phyloP scores from a whole-genome alignment of 192 early-diverging fungal genomes.

The Jimgerdemannia flammicorona region DNA sequence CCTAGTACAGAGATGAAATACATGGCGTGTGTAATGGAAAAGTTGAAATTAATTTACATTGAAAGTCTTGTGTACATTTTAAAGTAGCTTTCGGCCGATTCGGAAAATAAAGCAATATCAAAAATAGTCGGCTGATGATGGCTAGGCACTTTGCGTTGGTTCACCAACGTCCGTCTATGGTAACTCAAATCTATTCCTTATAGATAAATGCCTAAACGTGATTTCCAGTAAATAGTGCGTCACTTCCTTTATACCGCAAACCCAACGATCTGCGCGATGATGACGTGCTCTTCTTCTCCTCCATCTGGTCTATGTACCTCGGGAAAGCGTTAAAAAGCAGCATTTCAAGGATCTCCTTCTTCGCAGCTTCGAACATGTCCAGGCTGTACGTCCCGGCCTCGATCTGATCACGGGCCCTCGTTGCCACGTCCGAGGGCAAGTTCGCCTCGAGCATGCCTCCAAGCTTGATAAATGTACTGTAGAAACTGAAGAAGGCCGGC shows the following conservation, averaged over 20 bases:
- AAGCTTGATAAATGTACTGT: not conserved
- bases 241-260: too few relatives aligned
- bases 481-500: not conserved
- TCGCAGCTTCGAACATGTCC: not conserved
- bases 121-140: too few relatives aligned
- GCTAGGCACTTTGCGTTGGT: not conserved
- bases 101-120: too few relatives aligned
- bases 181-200: not conserved
- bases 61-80: not conserved
- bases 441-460: not conserved
- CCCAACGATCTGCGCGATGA: not conserved
- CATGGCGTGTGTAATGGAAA: not conserved
- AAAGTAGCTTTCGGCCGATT: too few relatives aligned
- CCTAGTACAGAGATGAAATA: too few relatives aligned
- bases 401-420: not conserved
- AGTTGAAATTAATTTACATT: not conserved
- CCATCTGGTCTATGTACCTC: not conserved
- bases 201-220: too few relatives aligned
- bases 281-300: not conserved
- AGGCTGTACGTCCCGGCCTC: not conserved
- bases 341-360: not conserved
- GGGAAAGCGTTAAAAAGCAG: not conserved
- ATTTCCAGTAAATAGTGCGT: too few relatives aligned
- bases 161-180: not conserved
- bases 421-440: not conserved